Evolutionary conservation across 441 rosid genomes (phyloP).

Genomic region (Brassica hybrid): DNA sequence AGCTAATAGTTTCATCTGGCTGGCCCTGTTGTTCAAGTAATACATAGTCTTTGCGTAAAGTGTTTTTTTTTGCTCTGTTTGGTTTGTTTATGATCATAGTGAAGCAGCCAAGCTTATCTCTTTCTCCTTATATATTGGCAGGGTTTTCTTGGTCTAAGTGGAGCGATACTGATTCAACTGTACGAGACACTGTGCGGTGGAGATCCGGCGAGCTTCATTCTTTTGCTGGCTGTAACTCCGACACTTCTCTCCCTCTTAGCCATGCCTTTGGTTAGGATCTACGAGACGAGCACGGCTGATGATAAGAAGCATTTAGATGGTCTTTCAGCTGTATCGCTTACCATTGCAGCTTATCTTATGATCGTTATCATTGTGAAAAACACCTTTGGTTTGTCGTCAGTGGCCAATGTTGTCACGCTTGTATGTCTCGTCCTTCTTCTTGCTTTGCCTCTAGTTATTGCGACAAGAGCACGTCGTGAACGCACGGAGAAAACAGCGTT

Average conservation of each 20-base stretch:
- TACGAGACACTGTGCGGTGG: slow-evolving; percentile 61
- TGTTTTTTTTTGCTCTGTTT: neutral
- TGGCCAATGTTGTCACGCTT: slow-evolving; percentile 44
- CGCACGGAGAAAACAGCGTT: slow-evolving; percentile 42
- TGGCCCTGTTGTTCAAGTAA: too few species aligned
- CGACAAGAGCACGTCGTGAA: slow-evolving; percentile 46
- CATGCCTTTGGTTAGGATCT: slow-evolving; percentile 69
- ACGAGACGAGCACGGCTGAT: slow-evolving; percentile 39
- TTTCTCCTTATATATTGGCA: slow-evolving; percentile 22
- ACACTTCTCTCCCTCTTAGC: slow-evolving; percentile 52
- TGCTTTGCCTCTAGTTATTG: slow-evolving; percentile 58
- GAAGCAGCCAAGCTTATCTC: slow-evolving; percentile 18
- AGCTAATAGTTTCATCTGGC: too few species aligned
- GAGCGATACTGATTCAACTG: slow-evolving; percentile 73
- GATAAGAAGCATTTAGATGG: slow-evolving; percentile 65
- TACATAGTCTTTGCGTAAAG: neutral
- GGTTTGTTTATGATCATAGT: neutral
- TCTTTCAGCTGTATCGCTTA: slow-evolving; percentile 59
- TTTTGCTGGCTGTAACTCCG: slow-evolving; percentile 62
- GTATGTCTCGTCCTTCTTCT: slow-evolving; percentile 55
- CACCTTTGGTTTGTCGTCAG: slow-evolving; percentile 44
- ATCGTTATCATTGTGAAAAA: slow-evolving; percentile 56
- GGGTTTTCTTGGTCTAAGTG: slow-evolving; percentile 82
- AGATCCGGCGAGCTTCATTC: slow-evolving; percentile 59
- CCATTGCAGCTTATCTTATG: slow-evolving; percentile 76